Conservation (phyloP, 805 yeast species). For the Candida suzukii region DNA sequence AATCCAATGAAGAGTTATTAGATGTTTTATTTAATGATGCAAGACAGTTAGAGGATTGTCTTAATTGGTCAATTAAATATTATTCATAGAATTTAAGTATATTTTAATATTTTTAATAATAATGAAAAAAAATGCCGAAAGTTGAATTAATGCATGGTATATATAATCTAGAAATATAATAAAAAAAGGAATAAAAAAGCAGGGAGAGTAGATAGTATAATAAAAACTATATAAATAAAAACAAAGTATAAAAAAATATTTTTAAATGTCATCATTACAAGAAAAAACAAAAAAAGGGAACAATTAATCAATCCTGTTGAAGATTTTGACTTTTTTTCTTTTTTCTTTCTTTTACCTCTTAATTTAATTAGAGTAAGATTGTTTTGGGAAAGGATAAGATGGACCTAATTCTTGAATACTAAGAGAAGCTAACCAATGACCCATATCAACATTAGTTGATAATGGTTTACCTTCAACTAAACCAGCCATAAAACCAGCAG, state of each 20-base stretch:
- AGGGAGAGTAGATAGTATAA: neutral
- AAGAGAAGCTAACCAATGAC: conserved; percentile 94
- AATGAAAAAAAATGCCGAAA: neutral
- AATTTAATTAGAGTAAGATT: conserved; percentile 30
- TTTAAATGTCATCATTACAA: neutral
- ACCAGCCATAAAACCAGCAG: conserved; percentile 92
- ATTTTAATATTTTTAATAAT: neutral
- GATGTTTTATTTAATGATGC: conserved; percentile 43
- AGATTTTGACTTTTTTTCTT: neutral
- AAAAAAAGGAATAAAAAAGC: neutral
- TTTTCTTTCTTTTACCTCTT: no score
- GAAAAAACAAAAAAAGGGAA: neutral
- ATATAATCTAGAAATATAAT: neutral
- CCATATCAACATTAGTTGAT: conserved; percentile 60
- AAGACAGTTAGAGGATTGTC: conserved; percentile 46
- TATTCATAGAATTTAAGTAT: conserved; percentile 4
- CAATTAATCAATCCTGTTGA: conserved; percentile 1
- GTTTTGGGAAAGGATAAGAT: conserved; percentile 78
- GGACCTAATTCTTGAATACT: conserved; percentile 95
- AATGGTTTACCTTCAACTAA: conserved; percentile 66
- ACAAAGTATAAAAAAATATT: neutral
- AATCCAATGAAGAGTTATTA: conserved; percentile 20
- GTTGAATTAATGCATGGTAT: conserved; percentile 1
- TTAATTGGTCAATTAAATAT: conserved; percentile 42
- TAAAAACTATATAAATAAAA: neutral